These are phyloP conservation scores for Endoconidiophora polonica DNA, from an alignment of 2,329 filamentous ascomycete genomes.

Conservation along the genomic window DNA sequence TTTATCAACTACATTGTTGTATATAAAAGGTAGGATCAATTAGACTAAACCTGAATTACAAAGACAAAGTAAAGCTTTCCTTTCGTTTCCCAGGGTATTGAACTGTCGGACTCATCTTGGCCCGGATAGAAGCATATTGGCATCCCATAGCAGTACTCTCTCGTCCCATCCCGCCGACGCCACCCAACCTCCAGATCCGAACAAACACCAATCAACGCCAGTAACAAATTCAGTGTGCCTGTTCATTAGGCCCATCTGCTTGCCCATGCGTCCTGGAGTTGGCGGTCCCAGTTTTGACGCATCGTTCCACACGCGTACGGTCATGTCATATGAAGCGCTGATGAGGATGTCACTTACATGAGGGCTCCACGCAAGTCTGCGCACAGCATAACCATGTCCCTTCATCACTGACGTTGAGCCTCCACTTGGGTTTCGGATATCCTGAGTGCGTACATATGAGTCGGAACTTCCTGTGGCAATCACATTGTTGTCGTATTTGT, in stretches of 20 bases:
- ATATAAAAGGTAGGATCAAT: too few species aligned
- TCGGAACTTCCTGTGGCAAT: conserved; percentile 85
- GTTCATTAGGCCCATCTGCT: conserved; percentile 75
- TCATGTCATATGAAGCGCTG: conserved; percentile 95
- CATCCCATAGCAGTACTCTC: conserved; percentile 80
- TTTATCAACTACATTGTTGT: not conserved
- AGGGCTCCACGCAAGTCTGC: conserved; percentile 78
- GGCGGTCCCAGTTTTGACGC: conserved; percentile 26
- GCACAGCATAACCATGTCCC: conserved; percentile 83
- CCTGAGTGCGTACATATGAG: conserved; percentile 71
- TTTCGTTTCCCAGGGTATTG: too few species aligned
- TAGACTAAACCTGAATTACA: too few species aligned
- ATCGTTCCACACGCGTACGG: conserved; percentile 84
- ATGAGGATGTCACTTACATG: conserved; percentile 79
- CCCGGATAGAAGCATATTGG: conserved; percentile 30
- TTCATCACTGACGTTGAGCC: conserved; percentile 59
- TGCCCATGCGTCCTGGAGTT: conserved; percentile 32
- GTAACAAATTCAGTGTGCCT: conserved; percentile 90
- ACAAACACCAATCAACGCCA: conserved; percentile 94
- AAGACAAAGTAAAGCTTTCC: too few species aligned
- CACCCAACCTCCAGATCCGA: conserved; percentile 89
- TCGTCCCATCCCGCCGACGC: conserved; percentile 93
- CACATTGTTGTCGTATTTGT: conserved; percentile 80
- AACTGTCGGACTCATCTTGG: too few species aligned
- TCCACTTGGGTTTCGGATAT: conserved; percentile 58